Base-by-base conservation (phyloP, 2,329 filamentous ascomycete species). In the Aspergillus sp. region DNA sequence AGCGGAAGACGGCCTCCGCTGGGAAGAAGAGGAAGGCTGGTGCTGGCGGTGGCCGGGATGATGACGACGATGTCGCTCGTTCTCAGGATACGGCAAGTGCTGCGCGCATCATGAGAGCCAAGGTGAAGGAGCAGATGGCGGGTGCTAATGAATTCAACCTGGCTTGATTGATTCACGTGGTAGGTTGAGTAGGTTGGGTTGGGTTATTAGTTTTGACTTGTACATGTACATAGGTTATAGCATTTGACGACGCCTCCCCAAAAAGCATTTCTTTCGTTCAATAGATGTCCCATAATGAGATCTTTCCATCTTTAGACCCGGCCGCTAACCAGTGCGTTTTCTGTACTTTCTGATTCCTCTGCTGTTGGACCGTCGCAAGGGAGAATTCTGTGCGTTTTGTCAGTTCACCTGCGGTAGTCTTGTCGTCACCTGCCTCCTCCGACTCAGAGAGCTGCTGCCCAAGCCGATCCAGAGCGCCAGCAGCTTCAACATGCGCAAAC, bases 271-370 rank as follows among this genome's bases (percentile, higher is more conserved):
- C 6, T n/a, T 7, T 14, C 11, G 2, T 42, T 79, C 69, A 93
- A 74, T 95, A 99, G 59, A 98, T 87, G 78, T 97, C 91, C 95
- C 95, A 99, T 66, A 99, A 79, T 71, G 92, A 96, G 63, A 98
- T 86, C 74, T 96, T 96, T 18, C 94, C 95, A 78, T 98, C 95
- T 74, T 98, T 99, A 57, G 91, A 90, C 1, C 95, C 95, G 1
- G 87, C 91, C 18, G 90, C 95, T 54, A 98, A 75, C 93, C 94
- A 98, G 75, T 98, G 94, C 24, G 89, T 89, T 54, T 80, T 81
- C 69, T 85, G 87, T 11, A 89, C 88, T 67, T 86, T 87, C 39
- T 79, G 79, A 22, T 86, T 80, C 57, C 91, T 81, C 64, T 86
- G 84, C 39, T 87, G 84, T 60, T 86, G 89, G 53, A 92, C 85